Percentiles rank a stretch among this genome's conserved stretches.
phyloP scores from a whole-genome alignment of 176 grass and related monocot species.

The Chloris gayana region DNA sequence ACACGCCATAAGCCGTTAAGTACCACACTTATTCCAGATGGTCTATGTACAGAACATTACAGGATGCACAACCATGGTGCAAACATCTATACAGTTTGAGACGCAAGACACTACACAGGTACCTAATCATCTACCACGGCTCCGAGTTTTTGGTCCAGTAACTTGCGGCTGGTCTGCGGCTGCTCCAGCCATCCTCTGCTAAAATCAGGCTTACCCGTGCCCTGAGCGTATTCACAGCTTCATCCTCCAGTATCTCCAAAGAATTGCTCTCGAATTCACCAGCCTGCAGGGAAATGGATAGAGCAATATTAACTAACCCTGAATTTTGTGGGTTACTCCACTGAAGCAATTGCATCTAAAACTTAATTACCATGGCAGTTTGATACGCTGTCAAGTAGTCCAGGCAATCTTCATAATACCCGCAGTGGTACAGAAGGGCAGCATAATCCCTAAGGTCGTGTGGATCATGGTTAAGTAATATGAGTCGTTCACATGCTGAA shows the following conservation, averaged over 20 bases:
- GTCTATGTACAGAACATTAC: constrained; percentile 24
- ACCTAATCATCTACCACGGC: constrained; percentile 94
- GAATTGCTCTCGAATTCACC: constrained; percentile 14
- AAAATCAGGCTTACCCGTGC: constrained; percentile 60
- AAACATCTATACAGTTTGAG: not conserved
- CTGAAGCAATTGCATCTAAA: constrained; percentile 6
- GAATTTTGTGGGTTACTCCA: not conserved
- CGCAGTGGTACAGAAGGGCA: constrained; percentile 84
- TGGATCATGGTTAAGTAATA: constrained; percentile 55
- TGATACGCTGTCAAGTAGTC: constrained; percentile 63
- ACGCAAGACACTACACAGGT: too few species aligned
- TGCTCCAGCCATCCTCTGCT: constrained; percentile 78
- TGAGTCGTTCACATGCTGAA: constrained; percentile 78
- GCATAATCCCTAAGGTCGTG: constrained; percentile 84
- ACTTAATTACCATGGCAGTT: constrained; percentile 41
- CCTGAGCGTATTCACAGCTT: constrained; percentile 54
- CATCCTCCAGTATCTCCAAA: constrained; percentile 61
- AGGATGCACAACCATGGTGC: not conserved
- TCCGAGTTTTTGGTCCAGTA: constrained; percentile 78
- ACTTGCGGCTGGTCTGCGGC: constrained; percentile 23
- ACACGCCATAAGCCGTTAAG: too few species aligned
- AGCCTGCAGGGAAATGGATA: constrained; percentile 40
- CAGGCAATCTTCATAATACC: constrained; percentile 77
- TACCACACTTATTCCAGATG: too few species aligned
- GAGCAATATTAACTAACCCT: not conserved